Evolutionary conservation across 441 rosid species (phyloP).

Genomic region (Brassica hybrid): DNA sequence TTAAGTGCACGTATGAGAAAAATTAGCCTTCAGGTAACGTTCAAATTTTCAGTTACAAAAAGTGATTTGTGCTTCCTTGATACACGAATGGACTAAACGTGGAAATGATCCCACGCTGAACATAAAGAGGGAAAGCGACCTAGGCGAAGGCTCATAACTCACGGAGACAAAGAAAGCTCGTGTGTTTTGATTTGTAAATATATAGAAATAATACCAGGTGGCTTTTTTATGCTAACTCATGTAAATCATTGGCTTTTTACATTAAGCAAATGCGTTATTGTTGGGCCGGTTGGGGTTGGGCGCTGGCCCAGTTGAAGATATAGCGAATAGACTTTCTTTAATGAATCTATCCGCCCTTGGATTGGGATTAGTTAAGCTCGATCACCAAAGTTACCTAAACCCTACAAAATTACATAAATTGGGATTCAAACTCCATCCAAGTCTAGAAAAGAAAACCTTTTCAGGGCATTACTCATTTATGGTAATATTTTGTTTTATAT

Average conservation of each 20-base stretch:
- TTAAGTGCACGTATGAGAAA: not conserved
- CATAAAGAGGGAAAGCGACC: not conserved
- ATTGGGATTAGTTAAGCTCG: not conserved
- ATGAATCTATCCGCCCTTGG: not conserved
- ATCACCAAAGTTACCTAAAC: not conserved
- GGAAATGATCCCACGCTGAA: not conserved
- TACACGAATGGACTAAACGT: not conserved
- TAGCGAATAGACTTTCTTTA: not conserved
- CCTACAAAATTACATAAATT: not conserved
- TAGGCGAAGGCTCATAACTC: not conserved
- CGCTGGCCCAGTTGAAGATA: not conserved
- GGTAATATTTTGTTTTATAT: not conserved
- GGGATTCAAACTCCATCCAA: slow-evolving; percentile 3
- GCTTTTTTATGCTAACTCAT: not conserved
- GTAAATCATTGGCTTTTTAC: not conserved
- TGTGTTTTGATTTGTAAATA: not conserved
- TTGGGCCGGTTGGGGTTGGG: not conserved
- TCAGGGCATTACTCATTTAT: not conserved
- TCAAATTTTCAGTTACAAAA: not conserved
- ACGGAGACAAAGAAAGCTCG: not conserved
- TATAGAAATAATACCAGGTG: not conserved
- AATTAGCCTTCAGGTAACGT: not conserved
- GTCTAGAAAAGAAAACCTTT: not conserved
- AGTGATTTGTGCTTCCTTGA: not conserved
- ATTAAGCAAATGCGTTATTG: not conserved